phyloP scores from a whole-genome alignment of 192 early-diverging fungal species.

The Coemansia sp. region DNA sequence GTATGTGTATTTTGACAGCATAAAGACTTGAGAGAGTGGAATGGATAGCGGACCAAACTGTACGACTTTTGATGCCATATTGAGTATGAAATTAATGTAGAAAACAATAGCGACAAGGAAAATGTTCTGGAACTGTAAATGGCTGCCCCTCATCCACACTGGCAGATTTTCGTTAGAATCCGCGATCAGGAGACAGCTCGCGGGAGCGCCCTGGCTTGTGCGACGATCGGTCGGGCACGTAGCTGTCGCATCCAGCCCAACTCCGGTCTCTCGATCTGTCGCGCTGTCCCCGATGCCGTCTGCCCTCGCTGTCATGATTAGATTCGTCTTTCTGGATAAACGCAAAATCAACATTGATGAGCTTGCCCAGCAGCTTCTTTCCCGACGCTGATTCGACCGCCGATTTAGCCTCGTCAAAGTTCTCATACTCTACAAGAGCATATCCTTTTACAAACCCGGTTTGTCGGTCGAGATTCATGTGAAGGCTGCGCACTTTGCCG shows the following conservation, averaged over 20 bases:
- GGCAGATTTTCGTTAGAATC: constrained; percentile 18
- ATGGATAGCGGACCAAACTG: constrained; percentile 77
- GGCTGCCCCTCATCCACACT: not conserved
- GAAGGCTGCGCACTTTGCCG: constrained; percentile 87
- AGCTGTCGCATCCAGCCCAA: not conserved
- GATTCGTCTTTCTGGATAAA: constrained; percentile 59
- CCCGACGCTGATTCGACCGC: constrained; percentile 76
- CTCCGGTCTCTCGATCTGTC: not conserved
- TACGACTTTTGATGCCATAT: too few relatives aligned
- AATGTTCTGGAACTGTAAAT: not conserved
- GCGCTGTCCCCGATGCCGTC: not conserved
- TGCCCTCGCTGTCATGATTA: constrained; percentile 6
- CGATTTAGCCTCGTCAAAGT: constrained; percentile 72
- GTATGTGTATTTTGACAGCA: constrained; percentile 64
- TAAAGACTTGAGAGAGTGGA: constrained; percentile 72
- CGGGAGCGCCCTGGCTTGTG: constrained; percentile 18
- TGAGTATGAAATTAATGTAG: too few relatives aligned
- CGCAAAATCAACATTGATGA: constrained; percentile 80
- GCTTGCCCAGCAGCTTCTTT: constrained; percentile 71
- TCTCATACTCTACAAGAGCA: constrained; percentile 84
- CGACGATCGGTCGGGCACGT: not conserved
- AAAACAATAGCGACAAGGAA: constrained; percentile 1
- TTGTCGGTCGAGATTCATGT: constrained; percentile 90
- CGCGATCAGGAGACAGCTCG: constrained; percentile 50
- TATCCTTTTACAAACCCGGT: constrained; percentile 98